A percentile compares a stretch with the other conserved stretches of the same genome.
Evolutionary conservation across 2,329 filamentous ascomycete genomes (phyloP).

Genomic region (Atkinsonella hypoxylon): DNA sequence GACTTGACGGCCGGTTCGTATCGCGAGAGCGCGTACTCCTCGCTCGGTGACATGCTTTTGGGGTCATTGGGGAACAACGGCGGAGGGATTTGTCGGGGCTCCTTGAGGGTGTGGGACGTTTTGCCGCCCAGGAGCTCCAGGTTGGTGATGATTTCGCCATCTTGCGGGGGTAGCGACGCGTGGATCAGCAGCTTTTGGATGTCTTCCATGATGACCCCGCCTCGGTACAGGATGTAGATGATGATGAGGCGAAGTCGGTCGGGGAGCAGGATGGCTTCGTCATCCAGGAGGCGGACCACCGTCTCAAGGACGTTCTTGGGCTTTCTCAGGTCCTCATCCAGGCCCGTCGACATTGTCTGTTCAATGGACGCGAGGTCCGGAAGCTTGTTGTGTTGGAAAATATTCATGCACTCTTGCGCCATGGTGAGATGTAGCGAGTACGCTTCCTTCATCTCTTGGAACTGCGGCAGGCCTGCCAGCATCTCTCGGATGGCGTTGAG

Average conservation of each 20-base stretch:
- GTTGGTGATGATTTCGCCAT: conserved; percentile 63
- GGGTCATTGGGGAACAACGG: conserved; percentile 63
- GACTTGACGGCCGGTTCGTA: conserved; percentile 72
- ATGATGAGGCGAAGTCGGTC: conserved; percentile 79
- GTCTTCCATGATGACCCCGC: conserved; percentile 75
- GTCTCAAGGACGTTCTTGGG: conserved; percentile 82
- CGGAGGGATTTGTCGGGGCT: conserved; percentile 50
- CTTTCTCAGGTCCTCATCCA: conserved; percentile 86
- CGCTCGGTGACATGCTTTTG: conserved; percentile 41
- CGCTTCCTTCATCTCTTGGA: conserved; percentile 87
- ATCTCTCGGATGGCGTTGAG: conserved; percentile 93
- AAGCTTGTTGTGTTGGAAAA: conserved; percentile 75
- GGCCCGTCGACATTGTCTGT: conserved; percentile 80
- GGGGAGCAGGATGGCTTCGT: conserved; percentile 56
- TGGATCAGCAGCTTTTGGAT: conserved; percentile 76
- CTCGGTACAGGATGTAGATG: conserved; percentile 74
- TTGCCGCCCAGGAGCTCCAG: conserved; percentile 72
- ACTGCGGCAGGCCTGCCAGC: conserved; percentile 87
- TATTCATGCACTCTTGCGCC: conserved; percentile 94
- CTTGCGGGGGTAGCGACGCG: conserved; percentile 61
- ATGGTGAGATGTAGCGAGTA: conserved; percentile 93
- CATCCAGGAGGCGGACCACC: conserved; percentile 77
- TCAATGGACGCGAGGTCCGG: conserved; percentile 79
- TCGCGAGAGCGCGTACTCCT: conserved; percentile 77
- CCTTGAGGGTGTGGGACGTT: conserved; percentile 59